These are phyloP conservation scores for Fusarium anguioides DNA, from an alignment of 2,329 filamentous ascomycete genomes.

Conservation along the genomic window DNA sequence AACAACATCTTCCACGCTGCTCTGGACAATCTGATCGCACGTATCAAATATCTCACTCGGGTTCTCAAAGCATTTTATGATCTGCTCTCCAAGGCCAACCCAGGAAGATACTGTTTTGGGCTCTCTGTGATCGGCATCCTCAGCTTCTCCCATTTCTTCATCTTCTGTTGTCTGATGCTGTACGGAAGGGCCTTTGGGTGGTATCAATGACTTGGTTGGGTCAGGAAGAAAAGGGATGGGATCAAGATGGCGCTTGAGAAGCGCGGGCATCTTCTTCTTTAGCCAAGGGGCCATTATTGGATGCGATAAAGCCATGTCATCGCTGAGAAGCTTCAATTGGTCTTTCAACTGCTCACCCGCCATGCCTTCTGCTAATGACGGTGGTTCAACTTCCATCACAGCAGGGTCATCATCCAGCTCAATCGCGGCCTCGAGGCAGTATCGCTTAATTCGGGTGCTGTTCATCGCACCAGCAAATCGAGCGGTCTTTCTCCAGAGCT, in stretches of 20 bases:
- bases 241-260: slow-evolving; percentile 67
- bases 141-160: slow-evolving; percentile 32
- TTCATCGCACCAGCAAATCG: slow-evolving; percentile 68
- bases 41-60: slow-evolving; percentile 44
- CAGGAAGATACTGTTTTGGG: slow-evolving; percentile 46
- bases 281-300: slow-evolving; percentile 69
- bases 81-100: slow-evolving; percentile 49
- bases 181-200: slow-evolving; percentile 38
- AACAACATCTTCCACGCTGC: slow-evolving; percentile 41
- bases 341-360: slow-evolving; percentile 71
- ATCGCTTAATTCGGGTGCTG: slow-evolving; percentile 67
- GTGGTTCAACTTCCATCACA: slow-evolving; percentile 70
- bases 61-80: slow-evolving; percentile 50
- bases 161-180: slow-evolving; percentile 29
- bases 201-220: slow-evolving; percentile 55
- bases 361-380: slow-evolving; percentile 71
- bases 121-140: slow-evolving; percentile 19
- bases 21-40: slow-evolving; percentile 46
- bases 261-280: slow-evolving; percentile 61
- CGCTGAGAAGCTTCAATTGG: slow-evolving; percentile 63
- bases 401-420: slow-evolving; percentile 75
- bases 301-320: slow-evolving; percentile 68
- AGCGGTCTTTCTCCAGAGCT: slow-evolving; percentile 71
- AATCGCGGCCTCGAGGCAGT: slow-evolving; percentile 73
- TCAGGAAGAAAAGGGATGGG: slow-evolving; percentile 72